Conservation (phyloP, 805 yeast genomes). For the Lachancea kluyveri region DNA sequence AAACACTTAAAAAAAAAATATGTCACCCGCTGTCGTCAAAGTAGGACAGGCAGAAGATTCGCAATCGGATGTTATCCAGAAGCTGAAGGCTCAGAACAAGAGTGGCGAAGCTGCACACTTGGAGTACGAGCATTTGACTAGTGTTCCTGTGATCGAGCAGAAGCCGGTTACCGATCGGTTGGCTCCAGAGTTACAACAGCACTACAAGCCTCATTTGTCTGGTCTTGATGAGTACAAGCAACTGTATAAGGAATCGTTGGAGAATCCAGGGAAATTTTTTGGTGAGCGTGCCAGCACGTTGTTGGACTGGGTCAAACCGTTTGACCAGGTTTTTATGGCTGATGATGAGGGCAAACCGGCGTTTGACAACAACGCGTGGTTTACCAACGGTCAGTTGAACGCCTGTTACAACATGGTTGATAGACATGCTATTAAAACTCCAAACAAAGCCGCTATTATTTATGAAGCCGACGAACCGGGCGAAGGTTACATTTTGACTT, state of each 20-base stretch:
- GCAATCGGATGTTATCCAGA: too few relatives aligned
- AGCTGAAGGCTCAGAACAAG: too few relatives aligned
- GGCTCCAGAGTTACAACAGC: slow-evolving; percentile 16
- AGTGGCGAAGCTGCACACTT: too few relatives aligned
- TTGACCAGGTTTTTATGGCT: slow-evolving; percentile 44
- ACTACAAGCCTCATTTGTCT: slow-evolving; percentile 46
- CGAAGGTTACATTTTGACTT: slow-evolving; percentile 56
- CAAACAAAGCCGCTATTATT: slow-evolving; percentile 66
- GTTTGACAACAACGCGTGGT: slow-evolving; percentile 61
- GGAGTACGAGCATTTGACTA: slow-evolving; percentile 27
- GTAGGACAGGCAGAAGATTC: too few relatives aligned
- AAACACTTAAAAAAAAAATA: too few relatives aligned
- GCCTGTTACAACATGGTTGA: slow-evolving; percentile 81
- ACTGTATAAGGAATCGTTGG: slow-evolving; percentile 68
- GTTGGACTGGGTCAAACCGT: slow-evolving; percentile 76
- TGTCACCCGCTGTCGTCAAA: too few relatives aligned
- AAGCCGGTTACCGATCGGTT: slow-evolving; percentile 18
- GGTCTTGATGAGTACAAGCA: slow-evolving; percentile 60
- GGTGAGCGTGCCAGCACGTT: slow-evolving; percentile 68
- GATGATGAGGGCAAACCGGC: slow-evolving; percentile 32
- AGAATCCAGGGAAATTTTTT: slow-evolving; percentile 75
- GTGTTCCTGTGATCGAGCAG: slow-evolving; percentile 19
- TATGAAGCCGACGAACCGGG: slow-evolving; percentile 79
- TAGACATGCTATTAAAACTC: slow-evolving; percentile 67
- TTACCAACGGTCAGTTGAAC: slow-evolving; percentile 70